A percentile compares a stretch with the other conserved stretches of the same genome.
Conservation (phyloP, 2,329 filamentous ascomycete species). For the Ustulina deusta region DNA sequence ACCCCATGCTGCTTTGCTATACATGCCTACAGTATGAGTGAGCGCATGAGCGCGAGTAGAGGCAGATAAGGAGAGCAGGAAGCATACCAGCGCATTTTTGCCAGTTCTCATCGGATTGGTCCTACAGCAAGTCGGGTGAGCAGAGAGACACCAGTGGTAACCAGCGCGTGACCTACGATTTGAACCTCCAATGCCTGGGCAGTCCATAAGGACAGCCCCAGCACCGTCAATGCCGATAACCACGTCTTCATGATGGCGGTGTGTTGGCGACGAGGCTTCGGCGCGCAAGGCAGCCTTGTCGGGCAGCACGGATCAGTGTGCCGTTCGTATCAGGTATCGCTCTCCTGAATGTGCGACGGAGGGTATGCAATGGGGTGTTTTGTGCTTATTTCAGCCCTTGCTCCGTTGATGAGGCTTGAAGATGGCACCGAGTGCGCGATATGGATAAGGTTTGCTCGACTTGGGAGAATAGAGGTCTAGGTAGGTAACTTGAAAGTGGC, state of each 20-base stretch:
- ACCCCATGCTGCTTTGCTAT: conserved; percentile 89
- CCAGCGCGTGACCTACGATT: conserved; percentile 59
- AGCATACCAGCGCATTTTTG: conserved; percentile 79
- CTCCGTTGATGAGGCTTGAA: conserved; percentile 13
- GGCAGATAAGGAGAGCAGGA: not conserved
- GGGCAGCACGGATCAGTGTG: conserved; percentile 43
- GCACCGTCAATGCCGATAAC: conserved; percentile 60
- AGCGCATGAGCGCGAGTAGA: conserved; percentile 32
- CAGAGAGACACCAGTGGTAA: conserved; percentile 11
- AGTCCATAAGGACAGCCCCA: conserved; percentile 67
- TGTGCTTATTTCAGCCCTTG: not conserved
- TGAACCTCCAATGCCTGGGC: conserved; percentile 68
- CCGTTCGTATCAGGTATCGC: conserved; percentile 25
- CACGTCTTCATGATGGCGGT: conserved; percentile 65
- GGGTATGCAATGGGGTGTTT: not conserved
- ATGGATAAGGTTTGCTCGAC: conserved; percentile 16
- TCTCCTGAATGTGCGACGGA: conserved; percentile 11
- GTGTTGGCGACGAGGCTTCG: conserved; percentile 39
- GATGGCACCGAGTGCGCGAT: conserved; percentile 17
- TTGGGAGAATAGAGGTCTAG: conserved; percentile 10
- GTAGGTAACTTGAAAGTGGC: conserved; percentile 10
- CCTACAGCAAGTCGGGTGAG: conserved; percentile 60
- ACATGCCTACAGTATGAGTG: conserved; percentile 77
- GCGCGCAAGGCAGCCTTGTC: conserved; percentile 49
- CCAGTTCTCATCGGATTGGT: conserved; percentile 79